phyloP scores from a whole-genome alignment of 352 stramenopile species.

The Pythium inflatum region DNA sequence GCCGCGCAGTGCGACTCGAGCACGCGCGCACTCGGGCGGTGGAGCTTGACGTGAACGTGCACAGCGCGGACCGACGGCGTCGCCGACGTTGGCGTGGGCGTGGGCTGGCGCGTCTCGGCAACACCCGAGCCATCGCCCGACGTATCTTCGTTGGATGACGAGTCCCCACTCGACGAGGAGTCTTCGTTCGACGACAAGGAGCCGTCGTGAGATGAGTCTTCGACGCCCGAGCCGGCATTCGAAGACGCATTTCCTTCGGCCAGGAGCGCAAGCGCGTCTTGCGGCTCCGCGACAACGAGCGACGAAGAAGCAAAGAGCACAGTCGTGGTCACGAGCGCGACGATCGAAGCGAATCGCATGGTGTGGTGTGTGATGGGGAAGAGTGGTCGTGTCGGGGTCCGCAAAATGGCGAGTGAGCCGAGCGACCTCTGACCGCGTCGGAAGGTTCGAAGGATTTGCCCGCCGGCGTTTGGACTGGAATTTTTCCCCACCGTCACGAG shows the following conservation, averaged over 20 bases:
- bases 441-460: too few species aligned
- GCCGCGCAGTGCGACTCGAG: conserved; percentile 12
- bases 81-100: background rate
- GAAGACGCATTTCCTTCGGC: background rate
- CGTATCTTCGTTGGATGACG: background rate
- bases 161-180: background rate
- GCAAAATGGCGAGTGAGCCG: conserved; percentile 17
- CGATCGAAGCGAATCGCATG: conserved; percentile 8
- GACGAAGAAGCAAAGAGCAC: conserved; percentile 1
- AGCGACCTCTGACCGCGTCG: background rate
- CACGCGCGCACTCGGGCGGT: background rate
- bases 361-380: background rate
- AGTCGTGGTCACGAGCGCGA: background rate
- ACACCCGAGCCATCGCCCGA: background rate
- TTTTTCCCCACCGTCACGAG: too few species aligned
- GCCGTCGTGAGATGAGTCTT: background rate
- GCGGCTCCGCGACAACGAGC: background rate
- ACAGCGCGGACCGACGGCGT: background rate
- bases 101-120: background rate
- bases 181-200: too few species aligned
- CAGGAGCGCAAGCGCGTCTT: background rate
- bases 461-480: too few species aligned
- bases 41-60: background rate
- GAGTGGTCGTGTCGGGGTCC: background rate
- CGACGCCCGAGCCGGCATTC: background rate